Conservation (phyloP, 257 asterid species). For the Solanum clarkiae region DNA sequence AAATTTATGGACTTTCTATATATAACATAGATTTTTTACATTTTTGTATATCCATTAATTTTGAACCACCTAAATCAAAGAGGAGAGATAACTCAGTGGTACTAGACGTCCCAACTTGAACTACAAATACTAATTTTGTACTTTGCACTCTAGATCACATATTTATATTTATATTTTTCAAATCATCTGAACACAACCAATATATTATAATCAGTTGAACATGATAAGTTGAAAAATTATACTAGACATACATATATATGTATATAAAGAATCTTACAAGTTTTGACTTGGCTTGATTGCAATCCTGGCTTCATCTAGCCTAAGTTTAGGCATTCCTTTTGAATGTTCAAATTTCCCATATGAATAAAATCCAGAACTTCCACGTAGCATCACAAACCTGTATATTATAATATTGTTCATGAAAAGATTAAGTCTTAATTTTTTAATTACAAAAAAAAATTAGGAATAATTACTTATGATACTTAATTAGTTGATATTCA, state of each 20-base stretch:
- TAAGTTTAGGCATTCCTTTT: conserved; percentile 50
- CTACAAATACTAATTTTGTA: no score
- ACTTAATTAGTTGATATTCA: background rate
- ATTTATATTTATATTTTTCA: no score
- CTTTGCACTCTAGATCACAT: no score
- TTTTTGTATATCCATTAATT: no score
- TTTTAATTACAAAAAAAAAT: background rate
- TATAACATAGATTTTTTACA: no score
- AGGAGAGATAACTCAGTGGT: no score
- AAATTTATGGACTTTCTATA: no score
- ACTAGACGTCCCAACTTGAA: no score
- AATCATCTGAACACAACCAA: no score
- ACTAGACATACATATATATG: background rate
- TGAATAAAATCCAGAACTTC: conserved; percentile 50
- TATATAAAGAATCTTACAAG: background rate
- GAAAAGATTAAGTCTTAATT: background rate
- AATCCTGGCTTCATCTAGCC: conserved; percentile 34
- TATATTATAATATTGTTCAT: background rate
- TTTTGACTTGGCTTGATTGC: conserved; percentile 32
- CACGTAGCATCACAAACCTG: conserved; percentile 56
- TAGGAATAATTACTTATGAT: background rate
- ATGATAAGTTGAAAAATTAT: background rate
- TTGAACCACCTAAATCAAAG: no score
- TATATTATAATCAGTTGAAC: background rate
- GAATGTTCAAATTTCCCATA: conserved; percentile 44